Evolutionary conservation across 345 rosid genomes (phyloP).

Genomic region (Lepidium didymum): DNA sequence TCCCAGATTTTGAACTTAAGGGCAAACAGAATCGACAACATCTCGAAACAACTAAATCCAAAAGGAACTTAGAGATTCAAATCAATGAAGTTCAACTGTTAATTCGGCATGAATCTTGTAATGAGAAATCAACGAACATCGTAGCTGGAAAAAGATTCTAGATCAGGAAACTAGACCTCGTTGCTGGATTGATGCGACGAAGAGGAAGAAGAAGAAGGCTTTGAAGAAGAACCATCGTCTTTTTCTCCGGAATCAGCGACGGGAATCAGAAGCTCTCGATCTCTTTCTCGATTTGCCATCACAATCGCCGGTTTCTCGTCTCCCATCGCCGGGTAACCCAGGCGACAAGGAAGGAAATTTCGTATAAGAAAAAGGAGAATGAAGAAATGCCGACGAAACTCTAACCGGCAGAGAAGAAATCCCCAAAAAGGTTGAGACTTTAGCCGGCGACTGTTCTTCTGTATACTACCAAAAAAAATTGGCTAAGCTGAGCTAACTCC

Average conservation of each 20-base stretch:
- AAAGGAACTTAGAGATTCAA: neutral
- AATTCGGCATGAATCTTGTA: neutral
- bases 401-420: conserved; percentile 5
- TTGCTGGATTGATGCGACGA: conserved; percentile 72
- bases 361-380: neutral
- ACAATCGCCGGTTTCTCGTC: conserved; percentile 75
- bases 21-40: neutral
- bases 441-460: conserved; percentile 17
- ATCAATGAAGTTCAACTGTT: neutral
- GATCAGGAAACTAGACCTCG: conserved; percentile 45
- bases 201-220: conserved; percentile 59
- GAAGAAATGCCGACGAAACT: neutral
- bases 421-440: conserved; percentile 8
- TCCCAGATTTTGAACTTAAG: conserved; percentile 15
- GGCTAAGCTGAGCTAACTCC: conserved; percentile 7
- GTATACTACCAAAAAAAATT: neutral
- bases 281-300: conserved; percentile 58
- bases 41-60: neutral
- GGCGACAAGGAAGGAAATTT: neutral
- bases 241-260: conserved; percentile 46
- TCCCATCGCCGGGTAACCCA: conserved; percentile 41
- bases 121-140: neutral
- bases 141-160: neutral
- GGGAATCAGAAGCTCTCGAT: conserved; percentile 84
- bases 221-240: conserved; percentile 37